These are phyloP conservation scores for Primulina tabacum DNA, from an alignment of 257 asterid genomes.

Conservation along the genomic window DNA sequence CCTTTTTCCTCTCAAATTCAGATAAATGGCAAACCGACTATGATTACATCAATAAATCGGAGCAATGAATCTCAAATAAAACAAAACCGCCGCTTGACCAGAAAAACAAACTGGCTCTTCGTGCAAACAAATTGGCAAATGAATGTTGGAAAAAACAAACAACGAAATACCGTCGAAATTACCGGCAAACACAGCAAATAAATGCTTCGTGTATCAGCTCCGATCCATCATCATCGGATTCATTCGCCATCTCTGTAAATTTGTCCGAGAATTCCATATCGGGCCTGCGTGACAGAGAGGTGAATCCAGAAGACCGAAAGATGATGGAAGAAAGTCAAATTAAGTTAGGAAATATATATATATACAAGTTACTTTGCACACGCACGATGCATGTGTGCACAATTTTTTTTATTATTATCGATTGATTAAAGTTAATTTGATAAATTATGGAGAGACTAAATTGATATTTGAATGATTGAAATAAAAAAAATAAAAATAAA, in stretches of 20 bases:
- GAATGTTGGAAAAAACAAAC: background rate
- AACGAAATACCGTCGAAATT: constrained; percentile 7
- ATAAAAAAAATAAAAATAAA: too few species aligned
- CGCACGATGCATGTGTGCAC: too few species aligned
- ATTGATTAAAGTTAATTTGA: too few species aligned
- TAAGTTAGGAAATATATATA: too few species aligned
- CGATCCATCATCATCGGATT: constrained; percentile 26
- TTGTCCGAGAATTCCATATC: constrained; percentile 24
- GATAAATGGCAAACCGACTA: background rate
- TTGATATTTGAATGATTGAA: too few species aligned
- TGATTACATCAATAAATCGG: background rate
- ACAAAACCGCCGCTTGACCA: background rate
- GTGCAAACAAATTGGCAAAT: background rate
- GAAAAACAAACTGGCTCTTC: background rate
- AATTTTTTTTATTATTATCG: too few species aligned
- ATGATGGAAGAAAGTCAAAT: too few species aligned
- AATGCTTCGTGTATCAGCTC: constrained; percentile 40
- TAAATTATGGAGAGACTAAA: too few species aligned
- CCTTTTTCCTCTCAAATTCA: constrained; percentile 1
- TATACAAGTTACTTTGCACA: too few species aligned
- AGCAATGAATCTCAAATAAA: background rate
- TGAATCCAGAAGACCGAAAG: background rate
- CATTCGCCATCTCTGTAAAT: constrained; percentile 18
- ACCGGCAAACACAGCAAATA: constrained; percentile 55
- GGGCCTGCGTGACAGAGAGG: background rate